These are phyloP conservation scores for Samsoniella hepiali DNA, from an alignment of 2,329 filamentous ascomycete species.

Conservation along the genomic window DNA sequence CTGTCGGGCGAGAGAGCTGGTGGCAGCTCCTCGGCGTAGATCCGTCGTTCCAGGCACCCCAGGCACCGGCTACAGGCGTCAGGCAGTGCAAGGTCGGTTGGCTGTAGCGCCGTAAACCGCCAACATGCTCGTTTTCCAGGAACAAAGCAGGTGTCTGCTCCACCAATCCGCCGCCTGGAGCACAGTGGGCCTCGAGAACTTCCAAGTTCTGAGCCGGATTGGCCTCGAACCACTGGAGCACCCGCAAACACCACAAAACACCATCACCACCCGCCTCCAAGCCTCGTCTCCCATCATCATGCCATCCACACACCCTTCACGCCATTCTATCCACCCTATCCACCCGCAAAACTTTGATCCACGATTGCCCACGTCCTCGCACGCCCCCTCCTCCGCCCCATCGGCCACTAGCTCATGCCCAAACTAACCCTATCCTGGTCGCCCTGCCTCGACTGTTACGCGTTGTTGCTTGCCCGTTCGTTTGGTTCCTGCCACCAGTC, in stretches of 20 bases:
- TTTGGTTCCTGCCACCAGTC: background rate
- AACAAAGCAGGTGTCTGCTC: too few species aligned
- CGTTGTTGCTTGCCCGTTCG: background rate
- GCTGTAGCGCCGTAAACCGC: too few species aligned
- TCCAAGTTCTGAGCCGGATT: too few species aligned
- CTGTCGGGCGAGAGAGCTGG: background rate
- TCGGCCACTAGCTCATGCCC: background rate
- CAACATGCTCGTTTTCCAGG: too few species aligned
- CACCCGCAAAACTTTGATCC: constrained; percentile 15
- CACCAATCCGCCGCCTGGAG: too few species aligned
- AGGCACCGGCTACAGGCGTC: too few species aligned
- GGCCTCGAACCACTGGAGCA: too few species aligned
- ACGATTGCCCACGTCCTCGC: constrained; percentile 9
- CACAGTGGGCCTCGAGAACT: too few species aligned
- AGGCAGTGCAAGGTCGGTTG: too few species aligned
- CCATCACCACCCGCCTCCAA: background rate
- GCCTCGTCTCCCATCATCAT: background rate
- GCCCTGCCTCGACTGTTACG: background rate
- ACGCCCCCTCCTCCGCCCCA: constrained; percentile 10
- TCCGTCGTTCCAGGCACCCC: too few species aligned
- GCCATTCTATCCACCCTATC: constrained; percentile 5
- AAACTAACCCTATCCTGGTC: constrained; percentile 1
- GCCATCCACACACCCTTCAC: constrained; percentile 1
- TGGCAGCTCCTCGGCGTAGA: background rate
- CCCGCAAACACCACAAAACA: background rate